These are phyloP conservation scores for Pinus tabuliformis DNA, from an alignment of 75 land plant genomes.

Conservation along the genomic window DNA sequence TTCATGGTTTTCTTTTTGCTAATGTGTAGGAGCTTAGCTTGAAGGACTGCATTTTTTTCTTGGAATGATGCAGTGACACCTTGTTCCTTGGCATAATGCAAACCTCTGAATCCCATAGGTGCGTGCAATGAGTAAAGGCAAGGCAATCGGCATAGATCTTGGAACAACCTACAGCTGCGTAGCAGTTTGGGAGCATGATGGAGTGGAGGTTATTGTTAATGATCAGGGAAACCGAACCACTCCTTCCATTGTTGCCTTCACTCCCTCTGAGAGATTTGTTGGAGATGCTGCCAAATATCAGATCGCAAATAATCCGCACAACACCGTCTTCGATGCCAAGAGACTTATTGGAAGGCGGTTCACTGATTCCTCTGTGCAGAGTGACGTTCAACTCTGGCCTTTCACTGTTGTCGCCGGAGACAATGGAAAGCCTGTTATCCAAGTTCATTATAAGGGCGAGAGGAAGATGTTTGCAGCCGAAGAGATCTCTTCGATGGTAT, in stretches of 20 bases:
- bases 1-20: no score
- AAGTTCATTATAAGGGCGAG: slow-evolving; percentile 61
- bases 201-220: slow-evolving; percentile 45
- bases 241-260: slow-evolving; percentile 56
- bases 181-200: slow-evolving; percentile 28
- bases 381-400: slow-evolving; percentile 66
- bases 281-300: slow-evolving; percentile 58
- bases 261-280: slow-evolving; percentile 31
- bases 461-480: slow-evolving; percentile 63
- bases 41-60: no score
- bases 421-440: slow-evolving; percentile 70
- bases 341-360: slow-evolving; percentile 69
- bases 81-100: no score
- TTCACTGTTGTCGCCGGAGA: slow-evolving; percentile 64
- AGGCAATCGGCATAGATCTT: slow-evolving; percentile 37
- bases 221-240: slow-evolving; percentile 54
- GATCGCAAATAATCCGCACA: slow-evolving; percentile 48
- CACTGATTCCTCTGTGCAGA: slow-evolving; percentile 46
- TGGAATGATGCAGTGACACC: no score
- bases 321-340: slow-evolving; percentile 66
- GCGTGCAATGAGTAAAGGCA: slow-evolving; percentile 21
- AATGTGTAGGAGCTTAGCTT: no score
- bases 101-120: no score
- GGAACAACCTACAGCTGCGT: slow-evolving; percentile 40
- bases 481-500: slow-evolving; percentile 76